Conservation (phyloP, 2,329 filamentous ascomycete genomes). For the Fusarium cicatricum region DNA sequence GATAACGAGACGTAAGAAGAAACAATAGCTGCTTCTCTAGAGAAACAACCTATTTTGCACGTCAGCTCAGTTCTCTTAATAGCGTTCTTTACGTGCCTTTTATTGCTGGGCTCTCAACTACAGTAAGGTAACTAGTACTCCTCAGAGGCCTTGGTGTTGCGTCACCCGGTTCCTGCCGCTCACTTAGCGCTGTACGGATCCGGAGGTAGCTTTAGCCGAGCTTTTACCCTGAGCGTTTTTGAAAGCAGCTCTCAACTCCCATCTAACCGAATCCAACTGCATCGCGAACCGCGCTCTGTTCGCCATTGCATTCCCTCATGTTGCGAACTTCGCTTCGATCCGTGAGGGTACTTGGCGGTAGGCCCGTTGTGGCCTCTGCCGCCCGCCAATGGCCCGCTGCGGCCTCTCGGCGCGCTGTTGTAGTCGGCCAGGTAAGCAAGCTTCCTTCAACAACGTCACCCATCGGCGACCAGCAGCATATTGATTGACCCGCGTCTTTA, state of each 20-base stretch:
- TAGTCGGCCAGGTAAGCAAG: conserved; percentile 46
- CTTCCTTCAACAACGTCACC: conserved; percentile 48
- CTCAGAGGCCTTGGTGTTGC: conserved; percentile 28
- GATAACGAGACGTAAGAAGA: too few relatives aligned
- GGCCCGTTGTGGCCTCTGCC: conserved; percentile 60
- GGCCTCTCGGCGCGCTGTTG: conserved; percentile 46
- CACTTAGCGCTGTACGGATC: conserved; percentile 34
- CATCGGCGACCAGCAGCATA: conserved; percentile 35
- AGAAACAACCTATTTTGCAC: neutral
- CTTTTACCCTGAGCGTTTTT: conserved; percentile 57
- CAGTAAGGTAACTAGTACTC: too few relatives aligned
- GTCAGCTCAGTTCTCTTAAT: neutral
- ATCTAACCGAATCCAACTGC: conserved; percentile 45
- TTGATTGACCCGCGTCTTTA: conserved; percentile 48
- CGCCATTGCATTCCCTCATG: conserved; percentile 66
- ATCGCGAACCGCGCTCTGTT: conserved; percentile 45
- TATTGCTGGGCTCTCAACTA: too few relatives aligned
- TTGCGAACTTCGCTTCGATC: conserved; percentile 74
- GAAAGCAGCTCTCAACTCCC: conserved; percentile 45
- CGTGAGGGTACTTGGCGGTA: conserved; percentile 65
- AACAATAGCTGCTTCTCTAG: too few relatives aligned
- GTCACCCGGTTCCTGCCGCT: conserved; percentile 50
- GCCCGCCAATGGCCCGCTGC: conserved; percentile 66
- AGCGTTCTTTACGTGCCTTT: neutral
- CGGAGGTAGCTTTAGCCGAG: conserved; percentile 52